Base-by-base conservation (phyloP, 2,329 filamentous ascomycete species). In the Cladobotryum mycophilum region DNA sequence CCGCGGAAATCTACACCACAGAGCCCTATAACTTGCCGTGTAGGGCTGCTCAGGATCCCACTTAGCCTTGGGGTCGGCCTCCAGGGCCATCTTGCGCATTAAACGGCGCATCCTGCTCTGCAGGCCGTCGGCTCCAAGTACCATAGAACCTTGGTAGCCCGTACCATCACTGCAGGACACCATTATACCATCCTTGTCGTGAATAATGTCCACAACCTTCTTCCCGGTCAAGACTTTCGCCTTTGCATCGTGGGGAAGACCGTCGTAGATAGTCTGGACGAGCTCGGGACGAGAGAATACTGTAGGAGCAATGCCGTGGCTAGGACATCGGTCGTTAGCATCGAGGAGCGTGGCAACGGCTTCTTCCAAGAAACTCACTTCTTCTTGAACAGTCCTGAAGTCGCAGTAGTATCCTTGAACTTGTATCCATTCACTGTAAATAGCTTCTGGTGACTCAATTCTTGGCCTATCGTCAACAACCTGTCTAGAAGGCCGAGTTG, bases 51-150 rank as follows among this genome's bases (percentile, higher is more conserved):
- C 61, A 0, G 59, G 56, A 46, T 68, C 61, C 4, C 59, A 42
- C 12, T 47, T 30, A 0, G 41, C 42, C n/a, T 33, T 25, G 0
- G 56, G 47, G 0, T 55, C 51, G 1, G 56, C 56, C 0, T 54
- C 42, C 2, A 64, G 14, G 0, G 66, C 64, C 1, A 68, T 54
- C 3, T 55, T 49, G 20, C 69, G 64, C 60, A 73, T 67, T 34
- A 66, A 60, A 8, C 53, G 47, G 5, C 70, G 61, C 4, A 65
- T 63, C 18, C 54, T 63, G 55, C 70, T 73, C 51, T 70, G 67
- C 2, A 68, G 67, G n/a, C 72, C 72, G 50, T 75, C 72, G 12
- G 70, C 68, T 7, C 70, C 72, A 17, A 74, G 59, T 5, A 71
- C 51, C n/a, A 75, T 55, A 52, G 67, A 60, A 0, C 67, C 70